Conservation (phyloP, 306 rosid genomes). For the Ceratonia siliqua region DNA sequence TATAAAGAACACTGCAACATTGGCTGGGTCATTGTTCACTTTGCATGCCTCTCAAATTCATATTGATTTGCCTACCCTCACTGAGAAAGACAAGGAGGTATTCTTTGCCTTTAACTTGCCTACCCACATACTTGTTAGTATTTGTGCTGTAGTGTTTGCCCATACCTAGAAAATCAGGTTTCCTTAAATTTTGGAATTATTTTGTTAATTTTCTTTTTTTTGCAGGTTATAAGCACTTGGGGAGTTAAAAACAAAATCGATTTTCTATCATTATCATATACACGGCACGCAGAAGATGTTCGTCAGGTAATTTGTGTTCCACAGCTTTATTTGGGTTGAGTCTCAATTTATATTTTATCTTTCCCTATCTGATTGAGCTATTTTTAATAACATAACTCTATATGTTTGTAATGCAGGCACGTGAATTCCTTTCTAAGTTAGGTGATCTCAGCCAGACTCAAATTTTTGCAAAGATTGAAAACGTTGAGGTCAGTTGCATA, state of each 20-base stretch:
- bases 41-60: slow-evolving; percentile 89
- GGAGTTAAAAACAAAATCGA: slow-evolving; percentile 83
- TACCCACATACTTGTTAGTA: neutral
- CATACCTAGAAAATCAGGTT: neutral
- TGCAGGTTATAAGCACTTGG: slow-evolving; percentile 89
- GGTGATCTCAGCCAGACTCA: slow-evolving; percentile 81
- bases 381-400: slow-evolving; percentile 11
- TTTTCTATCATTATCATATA: slow-evolving; percentile 81
- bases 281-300: slow-evolving; percentile 86
- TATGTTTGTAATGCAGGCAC: slow-evolving; percentile 63
- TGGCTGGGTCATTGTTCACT: slow-evolving; percentile 91
- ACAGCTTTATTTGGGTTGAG: slow-evolving; percentile 18
- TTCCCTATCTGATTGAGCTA: slow-evolving; percentile 8
- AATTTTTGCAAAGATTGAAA: slow-evolving; percentile 93
- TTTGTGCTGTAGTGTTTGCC: neutral
- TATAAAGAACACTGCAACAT: slow-evolving; percentile 84
- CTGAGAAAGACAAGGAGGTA: slow-evolving; percentile 88
- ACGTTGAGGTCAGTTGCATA: slow-evolving; percentile 65
- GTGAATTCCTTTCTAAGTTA: slow-evolving; percentile 75
- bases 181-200: neutral
- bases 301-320: slow-evolving; percentile 61
- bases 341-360: slow-evolving; percentile 1
- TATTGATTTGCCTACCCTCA: slow-evolving; percentile 88
- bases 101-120: slow-evolving; percentile 12
- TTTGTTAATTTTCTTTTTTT: neutral